Evolutionary conservation across 2,329 filamentous ascomycete species (phyloP).

Genomic region (Mollisiaceae sp.): DNA sequence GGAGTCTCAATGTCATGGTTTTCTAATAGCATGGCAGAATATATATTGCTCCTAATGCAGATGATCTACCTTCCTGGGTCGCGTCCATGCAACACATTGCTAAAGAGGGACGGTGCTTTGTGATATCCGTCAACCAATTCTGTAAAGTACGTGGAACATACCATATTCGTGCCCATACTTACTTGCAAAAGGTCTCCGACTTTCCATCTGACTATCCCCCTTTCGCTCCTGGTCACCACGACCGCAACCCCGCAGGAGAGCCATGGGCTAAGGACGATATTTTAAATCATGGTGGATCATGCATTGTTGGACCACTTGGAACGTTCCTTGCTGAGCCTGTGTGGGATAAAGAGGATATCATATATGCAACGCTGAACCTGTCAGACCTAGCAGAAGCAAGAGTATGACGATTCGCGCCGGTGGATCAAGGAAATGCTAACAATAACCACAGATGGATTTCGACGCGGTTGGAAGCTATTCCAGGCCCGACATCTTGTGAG

Average conservation of each 20-base stretch:
- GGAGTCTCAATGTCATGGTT: too few species aligned
- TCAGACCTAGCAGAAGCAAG: slow-evolving; percentile 1
- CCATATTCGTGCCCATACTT: neutral
- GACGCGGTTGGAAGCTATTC: neutral
- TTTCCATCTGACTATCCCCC: slow-evolving; percentile 50
- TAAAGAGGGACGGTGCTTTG: slow-evolving; percentile 52
- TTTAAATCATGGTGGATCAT: slow-evolving; percentile 48
- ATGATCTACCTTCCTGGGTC: slow-evolving; percentile 40
- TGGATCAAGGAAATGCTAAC: neutral
- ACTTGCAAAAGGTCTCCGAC: slow-evolving; percentile 35
- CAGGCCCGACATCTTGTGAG: slow-evolving; percentile 4
- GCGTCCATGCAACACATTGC: slow-evolving; percentile 52
- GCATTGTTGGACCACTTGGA: slow-evolving; percentile 48
- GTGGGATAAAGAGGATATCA: slow-evolving; percentile 48
- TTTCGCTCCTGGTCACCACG: slow-evolving; percentile 46
- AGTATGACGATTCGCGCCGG: neutral
- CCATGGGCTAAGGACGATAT: slow-evolving; percentile 46
- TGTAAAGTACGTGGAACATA: slow-evolving; percentile 39
- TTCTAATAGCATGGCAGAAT: neutral
- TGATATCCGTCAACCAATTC: slow-evolving; percentile 49
- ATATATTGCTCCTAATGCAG: slow-evolving; percentile 4
- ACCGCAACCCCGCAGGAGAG: slow-evolving; percentile 46
- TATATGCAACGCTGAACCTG: slow-evolving; percentile 25
- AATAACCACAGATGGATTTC: neutral
- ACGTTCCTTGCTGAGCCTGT: slow-evolving; percentile 47